Evolutionary conservation across 2,329 filamentous ascomycete species (phyloP).

Genomic region (Penicillium occitanis): DNA sequence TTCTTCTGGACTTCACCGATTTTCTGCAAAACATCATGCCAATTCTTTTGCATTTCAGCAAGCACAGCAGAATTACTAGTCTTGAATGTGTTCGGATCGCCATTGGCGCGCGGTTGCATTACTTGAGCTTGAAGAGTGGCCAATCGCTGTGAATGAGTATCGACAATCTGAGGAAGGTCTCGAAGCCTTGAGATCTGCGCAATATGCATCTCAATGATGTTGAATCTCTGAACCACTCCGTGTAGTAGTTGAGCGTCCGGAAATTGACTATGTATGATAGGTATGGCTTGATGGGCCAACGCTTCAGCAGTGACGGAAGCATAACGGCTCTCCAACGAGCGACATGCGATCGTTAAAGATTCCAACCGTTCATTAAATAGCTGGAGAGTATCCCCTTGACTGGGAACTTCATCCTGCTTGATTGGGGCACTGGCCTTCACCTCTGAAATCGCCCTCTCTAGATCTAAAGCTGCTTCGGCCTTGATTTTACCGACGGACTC

Average conservation of each 20-base stretch:
- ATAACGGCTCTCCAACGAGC: conserved; percentile 50
- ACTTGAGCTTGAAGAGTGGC: background rate
- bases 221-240: conserved; percentile 27
- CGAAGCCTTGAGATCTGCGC: conserved; percentile 18
- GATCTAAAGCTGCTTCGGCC: conserved; percentile 13
- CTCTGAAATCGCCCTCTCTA: conserved; percentile 13
- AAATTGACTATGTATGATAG: conserved; percentile 38
- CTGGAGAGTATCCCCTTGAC: conserved; percentile 5
- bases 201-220: conserved; percentile 23
- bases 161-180: conserved; percentile 9
- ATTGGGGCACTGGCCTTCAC: background rate
- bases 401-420: conserved; percentile 1
- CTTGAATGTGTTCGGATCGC: background rate
- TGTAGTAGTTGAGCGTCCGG: conserved; percentile 31
- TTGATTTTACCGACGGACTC: conserved; percentile 13
- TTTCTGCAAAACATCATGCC: background rate
- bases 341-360: conserved; percentile 28
- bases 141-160: conserved; percentile 3
- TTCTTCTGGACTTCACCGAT: background rate
- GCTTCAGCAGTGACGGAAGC: conserved; percentile 48
- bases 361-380: conserved; percentile 16
- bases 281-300: conserved; percentile 37
- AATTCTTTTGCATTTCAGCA: background rate
- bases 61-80: background rate
- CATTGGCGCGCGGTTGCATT: background rate